phyloP scores from a whole-genome alignment of 192 early-diverging fungal genomes.

The Irineochytrium annulatum region DNA sequence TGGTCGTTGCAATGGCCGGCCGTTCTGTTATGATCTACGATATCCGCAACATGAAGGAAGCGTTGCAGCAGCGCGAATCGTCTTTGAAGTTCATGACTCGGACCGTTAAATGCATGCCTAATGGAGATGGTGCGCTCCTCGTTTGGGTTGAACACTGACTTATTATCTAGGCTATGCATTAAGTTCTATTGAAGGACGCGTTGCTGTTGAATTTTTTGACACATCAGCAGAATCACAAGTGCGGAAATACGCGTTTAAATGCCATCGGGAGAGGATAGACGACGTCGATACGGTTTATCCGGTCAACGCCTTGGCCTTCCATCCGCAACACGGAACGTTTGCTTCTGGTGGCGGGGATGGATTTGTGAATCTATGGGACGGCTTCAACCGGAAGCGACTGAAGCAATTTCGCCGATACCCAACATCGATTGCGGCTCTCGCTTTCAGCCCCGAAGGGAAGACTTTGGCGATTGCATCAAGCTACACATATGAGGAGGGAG shows the following conservation, averaged over 20 bases:
- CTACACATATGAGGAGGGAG: constrained; percentile 95
- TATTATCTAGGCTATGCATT: constrained; percentile 71
- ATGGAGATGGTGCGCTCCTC: constrained; percentile 54
- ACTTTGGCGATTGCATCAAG: constrained; percentile 81
- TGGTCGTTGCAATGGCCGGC: constrained; percentile 77
- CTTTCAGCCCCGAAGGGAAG: constrained; percentile 75
- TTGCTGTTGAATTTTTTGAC: constrained; percentile 90
- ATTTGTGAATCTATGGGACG: constrained; percentile 89
- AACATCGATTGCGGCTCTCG: constrained; percentile 73
- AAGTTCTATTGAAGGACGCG: constrained; percentile 90
- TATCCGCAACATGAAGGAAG: constrained; percentile 71
- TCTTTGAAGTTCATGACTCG: constrained; percentile 88
- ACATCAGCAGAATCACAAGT: constrained; percentile 57
- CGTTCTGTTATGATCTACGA: constrained; percentile 80
- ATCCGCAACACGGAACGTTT: constrained; percentile 91
- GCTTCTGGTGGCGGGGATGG: constrained; percentile 94
- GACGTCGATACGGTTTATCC: constrained; percentile 87
- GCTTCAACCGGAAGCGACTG: constrained; percentile 82
- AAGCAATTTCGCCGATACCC: constrained; percentile 79
- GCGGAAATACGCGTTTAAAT: constrained; percentile 96
- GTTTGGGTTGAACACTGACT: not conserved
- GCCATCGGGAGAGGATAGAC: constrained; percentile 70
- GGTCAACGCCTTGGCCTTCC: constrained; percentile 88
- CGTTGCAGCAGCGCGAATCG: constrained; percentile 68
- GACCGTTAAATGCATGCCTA: constrained; percentile 80